Conservation (phyloP, 495 filamentous ascomycete species). For the Talaromyces trachyspermus region DNA sequence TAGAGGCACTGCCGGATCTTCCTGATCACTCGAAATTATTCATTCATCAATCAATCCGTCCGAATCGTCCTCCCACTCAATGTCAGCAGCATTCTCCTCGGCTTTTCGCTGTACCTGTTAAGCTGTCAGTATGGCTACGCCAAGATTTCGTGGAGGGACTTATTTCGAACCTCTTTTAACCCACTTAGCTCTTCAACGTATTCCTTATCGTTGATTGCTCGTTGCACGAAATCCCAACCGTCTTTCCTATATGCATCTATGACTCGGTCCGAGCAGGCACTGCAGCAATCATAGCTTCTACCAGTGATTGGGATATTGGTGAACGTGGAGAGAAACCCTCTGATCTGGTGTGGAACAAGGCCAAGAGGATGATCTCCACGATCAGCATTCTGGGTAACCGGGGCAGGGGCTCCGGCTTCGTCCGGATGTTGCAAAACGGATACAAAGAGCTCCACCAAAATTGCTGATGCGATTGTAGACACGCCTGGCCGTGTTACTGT, state of each 20-base stretch:
- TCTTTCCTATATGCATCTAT: constrained; percentile 60
- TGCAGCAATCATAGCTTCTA: constrained; percentile 80
- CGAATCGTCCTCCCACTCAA: constrained; percentile 55
- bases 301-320: constrained; percentile 78
- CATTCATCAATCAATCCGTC: constrained; percentile 39
- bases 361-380: constrained; percentile 73
- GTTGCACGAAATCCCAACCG: constrained; percentile 85
- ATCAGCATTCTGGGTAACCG: constrained; percentile 44
- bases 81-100: constrained; percentile 54
- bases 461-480: constrained; percentile 82
- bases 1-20: neutral
- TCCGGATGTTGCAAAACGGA: constrained; percentile 81
- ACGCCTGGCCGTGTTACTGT: constrained; percentile 93
- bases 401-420: constrained; percentile 52
- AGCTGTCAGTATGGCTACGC: constrained; percentile 17
- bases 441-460: constrained; percentile 85
- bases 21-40: no score
- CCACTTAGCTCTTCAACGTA: constrained; percentile 90
- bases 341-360: constrained; percentile 83
- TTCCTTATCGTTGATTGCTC: constrained; percentile 72
- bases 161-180: constrained; percentile 63
- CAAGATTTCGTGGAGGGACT: neutral
- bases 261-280: constrained; percentile 78
- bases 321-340: constrained; percentile 83
- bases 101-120: constrained; percentile 63